Evolutionary conservation across 805 yeast genomes (phyloP).

Genomic region (Saccharomycopsis sp.): DNA sequence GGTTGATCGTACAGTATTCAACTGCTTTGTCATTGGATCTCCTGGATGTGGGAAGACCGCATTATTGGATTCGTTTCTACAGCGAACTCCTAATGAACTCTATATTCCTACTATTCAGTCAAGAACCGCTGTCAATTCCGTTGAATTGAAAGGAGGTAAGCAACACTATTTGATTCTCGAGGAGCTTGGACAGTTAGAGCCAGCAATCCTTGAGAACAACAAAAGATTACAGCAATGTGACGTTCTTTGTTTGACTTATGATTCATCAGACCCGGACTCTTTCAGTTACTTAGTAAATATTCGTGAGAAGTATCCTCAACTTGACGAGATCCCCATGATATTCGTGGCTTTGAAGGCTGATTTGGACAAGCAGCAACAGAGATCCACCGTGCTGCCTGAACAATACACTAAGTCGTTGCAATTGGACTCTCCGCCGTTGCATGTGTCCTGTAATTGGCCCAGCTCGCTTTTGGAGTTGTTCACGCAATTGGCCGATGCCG

Average conservation of each 20-base stretch:
- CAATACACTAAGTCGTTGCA: constrained; percentile 55
- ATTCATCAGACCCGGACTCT: constrained; percentile 93
- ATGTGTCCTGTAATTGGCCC: constrained; percentile 86
- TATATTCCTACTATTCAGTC: constrained; percentile 82
- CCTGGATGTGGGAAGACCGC: constrained; percentile 85
- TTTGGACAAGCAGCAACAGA: constrained; percentile 88
- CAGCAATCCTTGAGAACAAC: constrained; percentile 70
- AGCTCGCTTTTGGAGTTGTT: constrained; percentile 79
- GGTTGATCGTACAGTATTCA: constrained; percentile 83
- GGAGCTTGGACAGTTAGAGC: constrained; percentile 82
- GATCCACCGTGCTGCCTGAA: constrained; percentile 83
- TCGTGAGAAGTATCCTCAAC: constrained; percentile 48
- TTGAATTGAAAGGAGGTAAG: constrained; percentile 89
- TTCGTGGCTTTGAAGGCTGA: constrained; percentile 95
- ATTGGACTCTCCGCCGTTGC: constrained; percentile 73
- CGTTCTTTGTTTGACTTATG: constrained; percentile 83
- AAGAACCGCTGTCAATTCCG: constrained; percentile 80
- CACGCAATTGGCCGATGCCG: constrained; percentile 83
- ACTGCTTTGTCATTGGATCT: constrained; percentile 82
- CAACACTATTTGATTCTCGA: constrained; percentile 89
- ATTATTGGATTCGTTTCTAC: constrained; percentile 72
- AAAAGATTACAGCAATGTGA: constrained; percentile 77
- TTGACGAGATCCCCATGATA: constrained; percentile 69
- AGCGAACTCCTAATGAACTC: constrained; percentile 59
- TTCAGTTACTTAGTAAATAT: constrained; percentile 75